Evolutionary conservation across 805 yeast species (phyloP).

Genomic region (Kazachstania taianensis): DNA sequence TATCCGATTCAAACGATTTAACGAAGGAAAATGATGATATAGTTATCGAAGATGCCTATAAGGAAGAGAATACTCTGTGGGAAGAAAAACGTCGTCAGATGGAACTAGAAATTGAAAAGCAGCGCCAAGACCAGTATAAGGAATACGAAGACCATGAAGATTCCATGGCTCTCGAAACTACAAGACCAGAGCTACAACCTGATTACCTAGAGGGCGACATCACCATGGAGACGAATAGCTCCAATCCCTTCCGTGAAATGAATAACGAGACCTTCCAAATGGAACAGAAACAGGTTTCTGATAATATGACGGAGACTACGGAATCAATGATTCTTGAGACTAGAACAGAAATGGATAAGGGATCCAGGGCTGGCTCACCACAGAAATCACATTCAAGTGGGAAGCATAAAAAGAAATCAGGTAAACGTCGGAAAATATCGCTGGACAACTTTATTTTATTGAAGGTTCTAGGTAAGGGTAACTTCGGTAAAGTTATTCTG

Average conservation of each 20-base stretch:
- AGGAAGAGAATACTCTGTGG: conserved; percentile 15
- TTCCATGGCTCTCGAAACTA: too few species aligned
- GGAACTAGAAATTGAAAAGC: conserved; percentile 11
- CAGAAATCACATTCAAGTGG: conserved; percentile 13
- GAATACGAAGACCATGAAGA: background rate
- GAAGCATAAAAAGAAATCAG: conserved; percentile 20
- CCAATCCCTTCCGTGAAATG: conserved; percentile 23
- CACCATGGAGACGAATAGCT: conserved; percentile 4
- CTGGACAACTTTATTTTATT: conserved; percentile 89
- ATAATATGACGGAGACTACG: conserved; percentile 5
- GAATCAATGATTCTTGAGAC: background rate
- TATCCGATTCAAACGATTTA: conserved; percentile 2
- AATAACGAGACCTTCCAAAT: conserved; percentile 12
- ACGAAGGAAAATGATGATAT: background rate
- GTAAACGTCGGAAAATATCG: conserved; percentile 64
- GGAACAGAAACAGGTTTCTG: conserved; percentile 11
- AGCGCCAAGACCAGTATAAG: conserved; percentile 5
- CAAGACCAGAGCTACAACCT: background rate
- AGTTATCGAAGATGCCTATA: conserved; percentile 7
- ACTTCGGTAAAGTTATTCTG: conserved; percentile 95
- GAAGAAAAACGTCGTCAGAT: conserved; percentile 11
- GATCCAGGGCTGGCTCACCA: conserved; percentile 11
- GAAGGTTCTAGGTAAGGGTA: conserved; percentile 96
- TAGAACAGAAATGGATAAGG: conserved; percentile 1
- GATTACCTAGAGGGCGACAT: conserved; percentile 2